Conservation (phyloP, 1,139 yeast genomes). For the Pichiaceae sp. region DNA sequence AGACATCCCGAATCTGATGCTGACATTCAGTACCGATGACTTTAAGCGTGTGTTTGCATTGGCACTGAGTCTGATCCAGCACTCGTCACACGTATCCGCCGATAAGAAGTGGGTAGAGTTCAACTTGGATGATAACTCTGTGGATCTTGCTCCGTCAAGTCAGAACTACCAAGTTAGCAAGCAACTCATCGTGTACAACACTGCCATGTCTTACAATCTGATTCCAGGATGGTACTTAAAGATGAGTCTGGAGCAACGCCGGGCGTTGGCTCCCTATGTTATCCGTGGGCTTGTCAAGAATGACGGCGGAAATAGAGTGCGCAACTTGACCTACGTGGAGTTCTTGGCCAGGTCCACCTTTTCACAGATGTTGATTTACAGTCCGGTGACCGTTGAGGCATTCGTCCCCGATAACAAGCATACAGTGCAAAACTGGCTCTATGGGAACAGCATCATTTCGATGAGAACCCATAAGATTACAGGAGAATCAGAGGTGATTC, state of each 20-base stretch:
- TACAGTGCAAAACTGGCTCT: slow-evolving; percentile 40
- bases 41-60: slow-evolving; percentile 75
- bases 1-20: slow-evolving; percentile 49
- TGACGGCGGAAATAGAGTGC: slow-evolving; percentile 31
- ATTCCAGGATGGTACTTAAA: slow-evolving; percentile 70
- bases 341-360: slow-evolving; percentile 60
- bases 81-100: slow-evolving; percentile 40
- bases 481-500: slow-evolving; percentile 46
- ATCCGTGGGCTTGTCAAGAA: slow-evolving; percentile 43
- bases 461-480: slow-evolving; percentile 43
- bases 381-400: slow-evolving; percentile 19
- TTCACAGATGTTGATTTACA: slow-evolving; percentile 52
- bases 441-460: slow-evolving; percentile 51
- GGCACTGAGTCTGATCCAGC: slow-evolving; percentile 72
- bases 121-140: slow-evolving; percentile 23
- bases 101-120: slow-evolving; percentile 8
- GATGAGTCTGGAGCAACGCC: slow-evolving; percentile 50
- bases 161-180: slow-evolving; percentile 34
- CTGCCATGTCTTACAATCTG: slow-evolving; percentile 58
- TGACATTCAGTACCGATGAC: slow-evolving; percentile 71
- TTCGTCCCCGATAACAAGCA: slow-evolving; percentile 3
- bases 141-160: slow-evolving; percentile 42
- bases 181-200: slow-evolving; percentile 49
- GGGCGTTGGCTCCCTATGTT: slow-evolving; percentile 52
- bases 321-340: slow-evolving; percentile 59